Percentiles rank a stretch among this genome's conserved stretches.
Conservation (phyloP, 805 yeast species). For the Suhomyces faveliae region DNA sequence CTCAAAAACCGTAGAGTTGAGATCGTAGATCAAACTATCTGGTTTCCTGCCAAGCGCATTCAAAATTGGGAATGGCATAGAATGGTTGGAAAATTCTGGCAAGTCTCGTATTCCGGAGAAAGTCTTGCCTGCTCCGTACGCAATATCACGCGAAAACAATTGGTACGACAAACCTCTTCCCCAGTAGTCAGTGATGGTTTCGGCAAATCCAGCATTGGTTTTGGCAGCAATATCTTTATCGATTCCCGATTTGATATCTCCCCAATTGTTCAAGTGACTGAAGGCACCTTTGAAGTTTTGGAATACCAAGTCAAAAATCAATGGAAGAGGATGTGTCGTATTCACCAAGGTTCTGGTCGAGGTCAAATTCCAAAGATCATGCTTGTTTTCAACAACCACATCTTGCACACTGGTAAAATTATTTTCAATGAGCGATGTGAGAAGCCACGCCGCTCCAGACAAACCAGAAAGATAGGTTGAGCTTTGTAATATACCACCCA, state of each 20-base stretch:
- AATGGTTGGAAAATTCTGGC: slow-evolving; percentile 29
- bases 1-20: slow-evolving; percentile 40
- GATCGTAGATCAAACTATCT: slow-evolving; percentile 26
- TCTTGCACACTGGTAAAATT: slow-evolving; percentile 71
- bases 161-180: slow-evolving; percentile 73
- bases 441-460: slow-evolving; percentile 84
- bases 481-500: slow-evolving; percentile 74
- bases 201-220: slow-evolving; percentile 58
- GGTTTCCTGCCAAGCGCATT: slow-evolving; percentile 38
- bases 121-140: slow-evolving; percentile 24
- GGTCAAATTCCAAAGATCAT: slow-evolving; percentile 38
- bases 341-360: slow-evolving; percentile 28
- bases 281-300: slow-evolving; percentile 25
- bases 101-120: slow-evolving; percentile 35
- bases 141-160: slow-evolving; percentile 39
- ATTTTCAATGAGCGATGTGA: slow-evolving; percentile 66
- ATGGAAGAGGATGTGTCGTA: slow-evolving; percentile 15
- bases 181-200: slow-evolving; percentile 78
- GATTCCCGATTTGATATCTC: slow-evolving; percentile 38
- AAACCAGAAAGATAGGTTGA: slow-evolving; percentile 72
- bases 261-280: slow-evolving; percentile 31
- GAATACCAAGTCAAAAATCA: slow-evolving; percentile 21
- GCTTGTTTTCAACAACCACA: slow-evolving; percentile 37
- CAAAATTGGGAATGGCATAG: slow-evolving; percentile 43
- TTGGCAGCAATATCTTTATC: slow-evolving; percentile 48